phyloP scores from a whole-genome alignment of 2,329 filamentous ascomycete genomes.

The Leptographium wingfieldii region DNA sequence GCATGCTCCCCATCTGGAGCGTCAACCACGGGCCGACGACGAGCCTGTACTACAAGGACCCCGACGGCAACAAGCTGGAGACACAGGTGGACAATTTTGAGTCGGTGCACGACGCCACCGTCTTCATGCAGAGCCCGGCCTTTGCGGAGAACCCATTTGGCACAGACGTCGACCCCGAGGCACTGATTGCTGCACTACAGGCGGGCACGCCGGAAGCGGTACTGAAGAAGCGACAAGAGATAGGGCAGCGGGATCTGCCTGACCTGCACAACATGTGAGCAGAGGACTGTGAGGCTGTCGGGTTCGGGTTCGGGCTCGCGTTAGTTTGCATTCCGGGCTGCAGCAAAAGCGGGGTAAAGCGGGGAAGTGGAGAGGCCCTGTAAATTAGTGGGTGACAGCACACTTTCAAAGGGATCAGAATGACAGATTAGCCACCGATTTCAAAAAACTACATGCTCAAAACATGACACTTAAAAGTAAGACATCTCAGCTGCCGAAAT shows the following conservation, averaged over 20 bases:
- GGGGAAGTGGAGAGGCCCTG: background rate
- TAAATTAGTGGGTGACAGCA: background rate
- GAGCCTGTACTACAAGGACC: conserved; percentile 35
- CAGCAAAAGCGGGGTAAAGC: background rate
- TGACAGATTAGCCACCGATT: background rate
- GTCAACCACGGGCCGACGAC: conserved; percentile 35
- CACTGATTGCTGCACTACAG: conserved; percentile 18
- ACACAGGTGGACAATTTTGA: conserved; percentile 32
- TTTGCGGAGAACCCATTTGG: conserved; percentile 31
- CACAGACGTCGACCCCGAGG: conserved; percentile 30
- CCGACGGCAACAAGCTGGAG: conserved; percentile 35
- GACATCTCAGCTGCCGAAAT: background rate
- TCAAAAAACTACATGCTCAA: background rate
- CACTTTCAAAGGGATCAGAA: background rate
- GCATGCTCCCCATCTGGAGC: conserved; percentile 27
- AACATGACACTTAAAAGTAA: background rate
- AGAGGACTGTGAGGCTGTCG: background rate
- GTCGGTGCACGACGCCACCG: conserved; percentile 21
- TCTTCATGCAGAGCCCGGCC: conserved; percentile 24
- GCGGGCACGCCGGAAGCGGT: conserved; percentile 15
- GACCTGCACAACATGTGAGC: background rate
- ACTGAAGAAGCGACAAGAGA: conserved; percentile 16
- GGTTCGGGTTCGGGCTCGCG: background rate
- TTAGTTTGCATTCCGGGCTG: background rate
- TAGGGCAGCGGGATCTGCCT: conserved; percentile 13